These are phyloP conservation scores for Pilasporangium apinafurcum DNA, from an alignment of 352 stramenopile species.

Conservation along the genomic window DNA sequence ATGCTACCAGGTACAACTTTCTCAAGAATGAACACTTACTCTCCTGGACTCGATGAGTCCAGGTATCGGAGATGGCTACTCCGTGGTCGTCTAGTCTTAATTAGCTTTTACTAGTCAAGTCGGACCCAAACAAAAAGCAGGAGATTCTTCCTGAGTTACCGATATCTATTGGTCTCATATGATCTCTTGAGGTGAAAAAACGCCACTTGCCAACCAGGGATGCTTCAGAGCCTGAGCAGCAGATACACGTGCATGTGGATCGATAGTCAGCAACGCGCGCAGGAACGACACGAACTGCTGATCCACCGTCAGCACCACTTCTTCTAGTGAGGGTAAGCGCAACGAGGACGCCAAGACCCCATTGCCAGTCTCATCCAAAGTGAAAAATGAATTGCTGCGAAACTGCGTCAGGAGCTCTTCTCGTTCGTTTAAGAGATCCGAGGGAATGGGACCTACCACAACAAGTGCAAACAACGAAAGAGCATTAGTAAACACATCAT, in stretches of 20 bases:
- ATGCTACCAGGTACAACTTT: no score
- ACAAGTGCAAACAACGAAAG: not conserved
- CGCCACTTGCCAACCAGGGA: conserved; percentile 53
- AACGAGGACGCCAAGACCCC: conserved; percentile 27
- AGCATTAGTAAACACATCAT: not conserved
- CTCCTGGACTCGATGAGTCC: no score
- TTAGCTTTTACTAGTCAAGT: no score
- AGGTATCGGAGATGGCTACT: no score
- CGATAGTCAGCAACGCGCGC: conserved; percentile 54
- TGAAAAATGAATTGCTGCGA: conserved; percentile 48
- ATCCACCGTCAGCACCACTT: conserved; percentile 51
- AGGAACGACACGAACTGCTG: conserved; percentile 64
- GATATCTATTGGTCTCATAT: no score
- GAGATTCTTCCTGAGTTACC: no score
- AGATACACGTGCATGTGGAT: conserved; percentile 44
- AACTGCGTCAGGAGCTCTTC: conserved; percentile 53
- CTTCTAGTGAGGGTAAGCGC: conserved; percentile 38
- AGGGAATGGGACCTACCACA: conserved; percentile 49
- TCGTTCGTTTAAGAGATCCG: conserved; percentile 38
- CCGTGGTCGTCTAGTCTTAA: no score
- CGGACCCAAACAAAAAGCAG: no score
- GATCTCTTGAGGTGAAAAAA: conserved; percentile 48
- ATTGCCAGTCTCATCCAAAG: conserved; percentile 36
- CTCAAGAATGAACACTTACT: no score
- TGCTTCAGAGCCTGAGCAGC: conserved; percentile 50